Conservation (phyloP, 1,284 basidiomycete species). For the Ceratobasidium sp. region DNA sequence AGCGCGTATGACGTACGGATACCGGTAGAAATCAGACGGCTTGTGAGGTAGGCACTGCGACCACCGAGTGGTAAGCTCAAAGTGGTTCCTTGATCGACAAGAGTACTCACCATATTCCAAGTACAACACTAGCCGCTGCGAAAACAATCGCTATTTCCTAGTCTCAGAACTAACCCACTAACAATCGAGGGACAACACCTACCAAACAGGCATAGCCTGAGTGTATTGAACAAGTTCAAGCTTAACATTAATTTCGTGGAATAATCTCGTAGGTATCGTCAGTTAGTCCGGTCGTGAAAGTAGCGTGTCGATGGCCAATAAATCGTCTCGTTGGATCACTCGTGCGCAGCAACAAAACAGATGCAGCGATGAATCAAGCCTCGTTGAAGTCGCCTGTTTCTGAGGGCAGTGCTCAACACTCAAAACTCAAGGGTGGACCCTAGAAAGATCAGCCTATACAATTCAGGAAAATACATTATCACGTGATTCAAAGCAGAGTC, state of each 20-base stretch:
- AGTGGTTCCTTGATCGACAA: background rate
- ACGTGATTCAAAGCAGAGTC: too few species aligned
- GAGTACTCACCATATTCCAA: conserved; percentile 22
- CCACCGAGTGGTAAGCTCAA: background rate
- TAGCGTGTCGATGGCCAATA: conserved; percentile 5
- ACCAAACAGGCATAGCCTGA: conserved; percentile 28
- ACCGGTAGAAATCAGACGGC: conserved; percentile 12
- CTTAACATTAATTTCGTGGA: conserved; percentile 16
- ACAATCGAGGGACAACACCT: background rate
- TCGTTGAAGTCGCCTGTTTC: conserved; percentile 35
- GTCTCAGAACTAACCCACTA: background rate
- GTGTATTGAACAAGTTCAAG: conserved; percentile 19
- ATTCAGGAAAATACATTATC: background rate
- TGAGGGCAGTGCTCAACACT: conserved; percentile 12
- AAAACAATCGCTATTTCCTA: conserved; percentile 22
- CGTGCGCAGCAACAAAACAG: background rate
- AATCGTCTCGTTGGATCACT: conserved; percentile 9
- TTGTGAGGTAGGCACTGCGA: conserved; percentile 5
- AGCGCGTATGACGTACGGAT: conserved; percentile 12
- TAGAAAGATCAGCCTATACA: background rate
- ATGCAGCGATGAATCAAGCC: conserved; percentile 3
- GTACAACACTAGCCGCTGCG: conserved; percentile 17
- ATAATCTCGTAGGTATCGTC: background rate
- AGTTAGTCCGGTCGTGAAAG: conserved; percentile 14
- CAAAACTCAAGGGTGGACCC: conserved; percentile 32